Evolutionary conservation across 148 eudicot species (phyloP), one percentile per base, ranked within the genome.

Genomic region (Camellia japonica): DNA sequence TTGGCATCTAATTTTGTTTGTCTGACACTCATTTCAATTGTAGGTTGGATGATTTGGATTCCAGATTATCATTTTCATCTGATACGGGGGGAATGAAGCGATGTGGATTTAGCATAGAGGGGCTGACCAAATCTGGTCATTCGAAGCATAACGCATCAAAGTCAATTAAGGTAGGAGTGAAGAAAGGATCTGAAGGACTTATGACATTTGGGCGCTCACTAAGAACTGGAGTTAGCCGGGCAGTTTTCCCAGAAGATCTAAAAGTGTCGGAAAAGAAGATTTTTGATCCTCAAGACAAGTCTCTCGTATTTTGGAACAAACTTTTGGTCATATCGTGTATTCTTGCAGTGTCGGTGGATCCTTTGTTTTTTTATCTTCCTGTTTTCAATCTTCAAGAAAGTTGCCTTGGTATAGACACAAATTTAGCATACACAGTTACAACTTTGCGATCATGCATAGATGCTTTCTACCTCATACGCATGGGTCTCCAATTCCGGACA

Each of bases 201-300:
- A 78, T 64, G 77, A 90, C 83, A 41, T 44, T 90, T 55, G 90
- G 93, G 15, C 81, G 83, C 52, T 84, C 93, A 8, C 68, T 90
- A 14, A 89, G 72, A 80, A 71, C 87, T 47, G 88, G 86, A 60
- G 89, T 90, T 38, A 82, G 83, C 56, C 66, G 81, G 46, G 90
- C 87, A 75, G 90, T 86, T 23, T 86, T 90, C 69, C 93, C 93
- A 58, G 93, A 90, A 82, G 93, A 90, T 73, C 89, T 90, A 16
- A 84, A 78, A 76, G 90, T 86, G 75, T 86, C 91, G 7, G 85
- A 87, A 20, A 77, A 70, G 20, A 89, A 84, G 80, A 87, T 90
- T 72, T 89, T 87, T 82, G 93, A 90, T 79, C 93, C 93, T 75
- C 93, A 89, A 83, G 93, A 90, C 86, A 90, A 86, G 77, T 78